Evolutionary conservation across 352 stramenopile genomes (phyloP).

Genomic region (Albugo candida): DNA sequence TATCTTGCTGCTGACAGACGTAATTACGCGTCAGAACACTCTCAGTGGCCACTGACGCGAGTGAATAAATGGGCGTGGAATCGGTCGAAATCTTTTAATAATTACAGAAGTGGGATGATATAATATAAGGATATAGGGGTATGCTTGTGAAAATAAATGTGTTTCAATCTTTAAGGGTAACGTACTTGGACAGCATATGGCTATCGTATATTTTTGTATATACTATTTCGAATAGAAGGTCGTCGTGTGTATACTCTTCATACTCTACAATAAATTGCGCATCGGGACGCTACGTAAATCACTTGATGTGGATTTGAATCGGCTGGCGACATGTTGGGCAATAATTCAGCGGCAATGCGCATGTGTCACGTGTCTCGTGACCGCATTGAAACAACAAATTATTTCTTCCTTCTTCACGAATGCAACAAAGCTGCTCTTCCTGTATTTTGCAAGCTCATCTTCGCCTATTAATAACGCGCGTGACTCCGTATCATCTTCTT

Average conservation of each 20-base stretch:
- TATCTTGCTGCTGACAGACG: conserved; percentile 66
- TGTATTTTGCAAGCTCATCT: conserved; percentile 31
- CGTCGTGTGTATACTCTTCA: no score
- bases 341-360: conserved; percentile 24
- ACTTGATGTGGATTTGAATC: conserved; percentile 58
- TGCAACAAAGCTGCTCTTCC: conserved; percentile 39
- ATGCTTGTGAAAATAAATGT: no score
- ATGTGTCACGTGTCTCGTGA: conserved; percentile 53
- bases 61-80: no score
- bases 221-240: no score
- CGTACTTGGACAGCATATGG: no score
- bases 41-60: neutral
- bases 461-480: neutral
- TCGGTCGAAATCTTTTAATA: no score
- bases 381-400: conserved; percentile 71
- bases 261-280: no score
- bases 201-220: no score
- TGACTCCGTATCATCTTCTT: neutral
- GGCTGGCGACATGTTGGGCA: conserved; percentile 52
- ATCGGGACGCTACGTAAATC: conserved; percentile 15
- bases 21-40: conserved; percentile 40
- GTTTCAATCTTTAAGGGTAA: no score
- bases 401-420: conserved; percentile 64
- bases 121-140: no score
- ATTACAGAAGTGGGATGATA: no score